phyloP scores from a whole-genome alignment of 2,329 filamentous ascomycete species.

The Cladosporium halotolerans region DNA sequence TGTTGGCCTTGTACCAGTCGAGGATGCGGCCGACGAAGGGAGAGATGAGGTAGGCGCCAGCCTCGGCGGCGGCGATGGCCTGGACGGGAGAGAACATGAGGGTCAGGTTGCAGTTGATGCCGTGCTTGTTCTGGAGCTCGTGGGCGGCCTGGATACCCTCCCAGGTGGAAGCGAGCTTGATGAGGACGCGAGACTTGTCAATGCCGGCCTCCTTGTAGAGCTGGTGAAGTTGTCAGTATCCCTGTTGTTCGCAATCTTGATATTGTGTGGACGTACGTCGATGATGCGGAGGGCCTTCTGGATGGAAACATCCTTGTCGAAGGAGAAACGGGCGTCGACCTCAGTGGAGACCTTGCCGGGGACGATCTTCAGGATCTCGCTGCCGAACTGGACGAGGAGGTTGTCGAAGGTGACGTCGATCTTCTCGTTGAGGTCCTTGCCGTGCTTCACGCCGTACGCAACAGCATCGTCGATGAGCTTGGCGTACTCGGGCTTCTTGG shows the following conservation, averaged over 20 bases:
- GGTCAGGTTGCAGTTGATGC: constrained; percentile 97
- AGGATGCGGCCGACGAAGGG: constrained; percentile 99
- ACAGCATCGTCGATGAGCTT: constrained; percentile 83
- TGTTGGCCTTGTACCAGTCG: constrained; percentile 97
- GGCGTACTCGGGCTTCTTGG: constrained; percentile 96
- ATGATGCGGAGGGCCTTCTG: constrained; percentile 97
- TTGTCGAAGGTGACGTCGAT: constrained; percentile 86
- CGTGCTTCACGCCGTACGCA: constrained; percentile 73
- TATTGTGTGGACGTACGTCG: constrained; percentile 54
- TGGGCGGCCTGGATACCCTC: constrained; percentile 98
- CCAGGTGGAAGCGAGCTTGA: constrained; percentile 99
- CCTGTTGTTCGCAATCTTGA: constrained; percentile 14
- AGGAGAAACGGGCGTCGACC: constrained; percentile 93
- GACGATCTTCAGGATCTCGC: constrained; percentile 93
- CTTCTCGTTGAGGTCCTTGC: constrained; percentile 65
- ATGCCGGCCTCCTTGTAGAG: constrained; percentile 92
- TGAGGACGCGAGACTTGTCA: constrained; percentile 87
- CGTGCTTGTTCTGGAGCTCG: constrained; percentile 92
- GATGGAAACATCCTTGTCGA: constrained; percentile 86
- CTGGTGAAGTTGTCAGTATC: constrained; percentile 43
- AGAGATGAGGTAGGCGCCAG: constrained; percentile 93
- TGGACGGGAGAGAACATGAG: constrained; percentile 96
- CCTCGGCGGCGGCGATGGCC: constrained; percentile 93
- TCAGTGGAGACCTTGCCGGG: constrained; percentile 98
- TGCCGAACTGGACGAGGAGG: constrained; percentile 95